Percentiles rank a stretch among this genome's conserved stretches.
phyloP scores from a whole-genome alignment of 306 rosid species.

The Glycine tomentella region DNA sequence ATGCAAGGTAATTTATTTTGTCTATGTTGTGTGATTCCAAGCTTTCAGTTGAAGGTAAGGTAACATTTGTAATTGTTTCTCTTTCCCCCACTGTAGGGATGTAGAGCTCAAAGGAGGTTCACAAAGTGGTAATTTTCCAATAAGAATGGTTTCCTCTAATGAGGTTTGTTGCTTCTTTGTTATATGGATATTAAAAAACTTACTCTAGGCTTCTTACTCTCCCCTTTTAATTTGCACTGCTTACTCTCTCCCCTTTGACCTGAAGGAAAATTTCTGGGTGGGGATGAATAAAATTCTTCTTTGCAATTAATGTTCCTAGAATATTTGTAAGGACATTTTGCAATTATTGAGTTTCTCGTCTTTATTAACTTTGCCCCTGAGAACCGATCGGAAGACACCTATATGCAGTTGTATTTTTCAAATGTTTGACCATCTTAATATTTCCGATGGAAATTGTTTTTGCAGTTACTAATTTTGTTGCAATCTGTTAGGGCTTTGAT shows the following conservation, averaged over 20 bases:
- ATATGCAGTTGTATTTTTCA: neutral
- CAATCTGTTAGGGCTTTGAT: conserved; percentile 12
- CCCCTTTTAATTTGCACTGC: too few species aligned
- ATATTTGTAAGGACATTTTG: neutral
- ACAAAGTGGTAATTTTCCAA: conserved; percentile 45
- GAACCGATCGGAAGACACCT: neutral
- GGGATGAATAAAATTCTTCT: neutral
- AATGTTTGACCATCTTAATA: neutral
- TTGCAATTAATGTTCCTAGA: conserved; percentile 8
- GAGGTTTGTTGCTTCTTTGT: conserved; percentile 51
- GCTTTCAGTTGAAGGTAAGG: conserved; percentile 11
- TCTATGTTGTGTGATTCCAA: neutral
- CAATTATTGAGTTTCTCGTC: conserved; percentile 23
- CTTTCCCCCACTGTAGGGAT: conserved; percentile 49
- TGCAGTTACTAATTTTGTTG: neutral
- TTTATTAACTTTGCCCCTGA: neutral
- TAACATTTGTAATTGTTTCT: conserved; percentile 20
- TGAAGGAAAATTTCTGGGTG: neutral
- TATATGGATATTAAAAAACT: neutral
- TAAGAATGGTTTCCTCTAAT: conserved; percentile 66
- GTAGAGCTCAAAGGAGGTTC: conserved; percentile 47
- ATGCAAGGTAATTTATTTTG: conserved; percentile 49
- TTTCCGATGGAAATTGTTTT: conserved; percentile 14
- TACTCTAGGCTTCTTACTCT: neutral
- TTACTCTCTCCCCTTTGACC: neutral